Conservation (phyloP, 192 early-diverging fungal genomes). For the Neocallimastix lanati region DNA sequence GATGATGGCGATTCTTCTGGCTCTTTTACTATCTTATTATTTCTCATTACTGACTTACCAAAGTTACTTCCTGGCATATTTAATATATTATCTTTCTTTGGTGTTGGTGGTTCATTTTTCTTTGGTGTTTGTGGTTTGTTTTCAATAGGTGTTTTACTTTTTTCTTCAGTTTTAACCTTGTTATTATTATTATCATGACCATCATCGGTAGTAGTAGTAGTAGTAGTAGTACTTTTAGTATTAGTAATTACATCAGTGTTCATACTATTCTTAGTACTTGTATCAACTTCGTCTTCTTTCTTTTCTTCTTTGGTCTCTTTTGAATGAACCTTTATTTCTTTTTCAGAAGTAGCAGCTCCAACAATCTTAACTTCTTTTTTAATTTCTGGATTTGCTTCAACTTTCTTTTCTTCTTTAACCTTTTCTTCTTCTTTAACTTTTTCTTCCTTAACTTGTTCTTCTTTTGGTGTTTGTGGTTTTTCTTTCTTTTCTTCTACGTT, state of each 20-base stretch:
- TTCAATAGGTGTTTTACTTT: neutral
- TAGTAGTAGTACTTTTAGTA: too few species aligned
- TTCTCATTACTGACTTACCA: neutral
- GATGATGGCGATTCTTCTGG: neutral
- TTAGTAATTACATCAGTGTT: too few species aligned
- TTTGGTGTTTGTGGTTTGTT: neutral
- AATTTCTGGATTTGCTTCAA: neutral
- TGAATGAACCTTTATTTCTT: neutral
- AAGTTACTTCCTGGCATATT: neutral
- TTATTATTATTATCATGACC: too few species aligned
- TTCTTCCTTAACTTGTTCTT: neutral
- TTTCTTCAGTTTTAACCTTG: too few species aligned
- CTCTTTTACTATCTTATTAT: neutral
- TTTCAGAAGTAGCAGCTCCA: neutral
- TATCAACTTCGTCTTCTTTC: too few species aligned
- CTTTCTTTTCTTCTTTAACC: neutral
- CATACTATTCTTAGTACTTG: too few species aligned
- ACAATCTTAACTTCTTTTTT: neutral
- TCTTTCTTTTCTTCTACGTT: neutral
- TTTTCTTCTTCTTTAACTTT: neutral
- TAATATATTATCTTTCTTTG: neutral
- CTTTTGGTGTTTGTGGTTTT: neutral
- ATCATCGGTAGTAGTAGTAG: too few species aligned
- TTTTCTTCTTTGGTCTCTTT: too few species aligned
- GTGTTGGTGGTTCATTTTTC: neutral